Percentiles rank a stretch among this genome's conserved stretches.
Conservation (phyloP, 768 basidiomycete genomes). For the Tylopilus intermedius region DNA sequence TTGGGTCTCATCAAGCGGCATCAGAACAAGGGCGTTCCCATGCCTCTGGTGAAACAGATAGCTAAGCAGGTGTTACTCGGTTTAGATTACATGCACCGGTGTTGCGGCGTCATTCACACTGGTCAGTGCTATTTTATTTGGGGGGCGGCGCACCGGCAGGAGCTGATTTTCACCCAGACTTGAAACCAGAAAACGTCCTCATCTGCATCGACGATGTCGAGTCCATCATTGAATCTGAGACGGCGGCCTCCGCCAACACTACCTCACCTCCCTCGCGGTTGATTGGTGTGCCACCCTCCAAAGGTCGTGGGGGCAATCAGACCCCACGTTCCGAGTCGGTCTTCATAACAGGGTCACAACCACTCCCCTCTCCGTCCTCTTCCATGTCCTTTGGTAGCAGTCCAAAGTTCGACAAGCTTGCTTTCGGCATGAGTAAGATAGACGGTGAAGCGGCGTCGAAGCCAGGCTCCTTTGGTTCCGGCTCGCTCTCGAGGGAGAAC, state of each 20-base stretch:
- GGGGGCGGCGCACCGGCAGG: not conserved
- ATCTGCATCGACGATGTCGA: conserved; percentile 98
- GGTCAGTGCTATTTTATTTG: conserved; percentile 37
- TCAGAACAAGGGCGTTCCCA: conserved; percentile 96
- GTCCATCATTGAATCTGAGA: conserved; percentile 79
- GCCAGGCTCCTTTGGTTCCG: conserved; percentile 29
- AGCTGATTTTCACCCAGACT: conserved; percentile 44
- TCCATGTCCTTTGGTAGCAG: conserved; percentile 65
- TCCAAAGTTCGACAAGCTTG: conserved; percentile 80
- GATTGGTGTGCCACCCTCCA: conserved; percentile 89
- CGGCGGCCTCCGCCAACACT: conserved; percentile 41
- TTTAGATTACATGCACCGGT: conserved; percentile 95
- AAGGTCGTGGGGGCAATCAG: conserved; percentile 93
- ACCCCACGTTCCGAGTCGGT: conserved; percentile 80
- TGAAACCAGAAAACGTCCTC: conserved; percentile 97
- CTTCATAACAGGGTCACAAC: conserved; percentile 90
- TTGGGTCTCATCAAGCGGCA: conserved; percentile 95
- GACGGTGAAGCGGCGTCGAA: conserved; percentile 42
- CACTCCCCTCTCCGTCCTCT: conserved; percentile 81
- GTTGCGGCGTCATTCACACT: conserved; percentile 96
- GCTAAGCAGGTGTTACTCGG: conserved; percentile 95
- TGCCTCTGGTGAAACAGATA: conserved; percentile 89
- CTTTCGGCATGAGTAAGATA: conserved; percentile 91
- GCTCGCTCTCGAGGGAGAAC: conserved; percentile 21
- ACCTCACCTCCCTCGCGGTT: conserved; percentile 52